Base-by-base conservation (phyloP, 805 yeast species). In the Ogataea degrootiae region DNA sequence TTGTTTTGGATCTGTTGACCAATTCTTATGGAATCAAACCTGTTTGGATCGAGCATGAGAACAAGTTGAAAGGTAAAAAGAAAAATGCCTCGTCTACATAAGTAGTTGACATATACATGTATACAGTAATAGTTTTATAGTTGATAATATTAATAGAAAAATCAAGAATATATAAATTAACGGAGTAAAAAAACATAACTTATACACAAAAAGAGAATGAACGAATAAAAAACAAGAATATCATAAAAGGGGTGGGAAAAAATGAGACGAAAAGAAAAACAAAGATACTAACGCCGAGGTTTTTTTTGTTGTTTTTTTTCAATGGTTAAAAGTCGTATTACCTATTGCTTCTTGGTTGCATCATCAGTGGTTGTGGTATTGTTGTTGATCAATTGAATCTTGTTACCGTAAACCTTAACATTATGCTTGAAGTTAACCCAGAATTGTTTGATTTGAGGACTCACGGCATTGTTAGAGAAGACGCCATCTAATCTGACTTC, bases 401-500 rank as follows among this genome's bases (percentile, higher is more conserved):
- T 53, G 45, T 58, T 52, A 11, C 49, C 41, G 39, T 50, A 47
- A 26, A 49, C 52, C 46, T 59, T 60, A 45, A 63, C 31, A 7
- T 38, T 44, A 17, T 57, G 53, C 67, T 83, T 83, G 58, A 71
- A 48, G 47, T 66, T 61, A 42, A 71, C 64, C 85, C 88, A 82
- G 45, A 52, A 61, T 44, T 69, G 65, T 63, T 76, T 80, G 44
- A 72, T 67, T 5, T 57, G 55, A 12, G 77, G 75, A 16, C 85
- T 83, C 17, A 80, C 69, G n/a, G 70, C 57, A 39, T 83, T 77
- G 58, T 71, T 71, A 46, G 79, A 76, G 37, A 81, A 68, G 16
- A 81, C 48, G 17, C 83, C 80, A 62, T 84, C 68, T 16, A 78
- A 55, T 55, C 83, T 73, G 42, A 85, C 82, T 66, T 87, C 95